Base-by-base conservation (phyloP, 495 filamentous ascomycete species). In the Talaromyces adpressus region DNA sequence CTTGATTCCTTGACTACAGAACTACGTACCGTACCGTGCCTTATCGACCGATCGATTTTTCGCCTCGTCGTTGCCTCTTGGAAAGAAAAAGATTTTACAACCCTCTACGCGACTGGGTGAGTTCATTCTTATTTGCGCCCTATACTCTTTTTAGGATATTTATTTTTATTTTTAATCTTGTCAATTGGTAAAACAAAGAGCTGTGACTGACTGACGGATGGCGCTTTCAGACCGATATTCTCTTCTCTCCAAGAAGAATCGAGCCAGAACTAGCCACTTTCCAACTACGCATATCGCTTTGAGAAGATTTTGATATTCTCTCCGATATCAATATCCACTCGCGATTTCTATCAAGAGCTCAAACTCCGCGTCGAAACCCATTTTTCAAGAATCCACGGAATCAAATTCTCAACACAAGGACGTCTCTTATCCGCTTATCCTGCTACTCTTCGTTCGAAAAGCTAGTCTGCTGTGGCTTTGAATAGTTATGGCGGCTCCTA, bases 401-500 rank as follows among this genome's bases (percentile, higher is more conserved):
- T 58, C 56, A 58, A 36, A 9, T 20, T 58, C 6, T 56, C 22
- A 25, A 25, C 51, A 57, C 56, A 58, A 58, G 56, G 56, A 58
- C 30, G 27, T 36, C 14, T 58, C 14, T 36, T 36, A 36, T 12
- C 32, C 32, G 6, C 32, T 36, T 36, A 36, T 36, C 32, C 32
- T 58, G 8, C 29, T n/a, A 34, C 30, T 25, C 30, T 34, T 58
- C 20, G 18, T 16, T 57, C 29, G 56, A 58, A 36, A 57, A 58
- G 30, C 56, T n/a, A 36, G 41, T 25, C 41, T 16, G n/a, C 60
- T 53, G 63, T 54, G 61, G 47, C 64, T 67, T 65, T 73, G 66
- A 68, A 65, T 66, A 54, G 47, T 62, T 74, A 97, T 97, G 92
- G 89, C 91, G 70, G 85, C 75, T 81, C 87, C 89, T 66, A 89